Percentiles rank a stretch among this genome's conserved stretches.
phyloP scores from a whole-genome alignment of 1,139 yeast species.

The Blastobotrys elegans region DNA sequence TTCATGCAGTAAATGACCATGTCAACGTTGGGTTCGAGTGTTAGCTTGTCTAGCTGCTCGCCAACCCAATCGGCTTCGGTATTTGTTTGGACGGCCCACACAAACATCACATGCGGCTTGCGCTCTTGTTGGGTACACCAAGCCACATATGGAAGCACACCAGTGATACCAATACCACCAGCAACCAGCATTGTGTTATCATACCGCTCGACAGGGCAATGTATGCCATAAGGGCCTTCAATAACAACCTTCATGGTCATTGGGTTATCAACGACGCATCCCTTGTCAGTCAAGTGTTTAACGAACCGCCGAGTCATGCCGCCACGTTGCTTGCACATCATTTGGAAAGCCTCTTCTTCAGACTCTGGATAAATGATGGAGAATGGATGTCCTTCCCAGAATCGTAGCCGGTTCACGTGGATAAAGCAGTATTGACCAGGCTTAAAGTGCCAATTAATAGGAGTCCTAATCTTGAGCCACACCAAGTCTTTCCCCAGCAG shows the following conservation, averaged over 20 bases:
- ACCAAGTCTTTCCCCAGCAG: conserved; percentile 31
- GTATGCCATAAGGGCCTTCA: conserved; percentile 64
- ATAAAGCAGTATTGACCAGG: conserved; percentile 67
- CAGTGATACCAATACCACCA: conserved; percentile 78
- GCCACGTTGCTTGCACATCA: conserved; percentile 35
- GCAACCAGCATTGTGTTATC: conserved; percentile 53
- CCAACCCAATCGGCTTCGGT: conserved; percentile 28
- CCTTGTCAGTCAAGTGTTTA: conserved; percentile 21
- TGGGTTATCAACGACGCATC: conserved; percentile 25
- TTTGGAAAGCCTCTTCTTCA: conserved; percentile 36
- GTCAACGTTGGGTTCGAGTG: conserved; percentile 21
- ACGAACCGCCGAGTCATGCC: conserved; percentile 32
- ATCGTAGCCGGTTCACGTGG: conserved; percentile 43
- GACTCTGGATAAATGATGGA: conserved; percentile 43
- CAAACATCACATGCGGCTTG: conserved; percentile 22
- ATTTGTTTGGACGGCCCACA: conserved; percentile 28
- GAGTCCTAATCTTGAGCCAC: conserved; percentile 30
- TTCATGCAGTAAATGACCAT: conserved; percentile 25
- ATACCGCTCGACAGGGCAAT: conserved; percentile 50
- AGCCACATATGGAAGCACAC: conserved; percentile 39
- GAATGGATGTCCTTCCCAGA: conserved; percentile 62
- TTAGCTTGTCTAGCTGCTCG: conserved; percentile 25
- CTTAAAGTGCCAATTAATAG: conserved; percentile 39
- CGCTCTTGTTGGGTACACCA: conserved; percentile 21
- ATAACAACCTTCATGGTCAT: conserved; percentile 39